Evolutionary conservation across 2,329 filamentous ascomycete genomes (phyloP).

Genomic region (Thielaviopsis musarum): DNA sequence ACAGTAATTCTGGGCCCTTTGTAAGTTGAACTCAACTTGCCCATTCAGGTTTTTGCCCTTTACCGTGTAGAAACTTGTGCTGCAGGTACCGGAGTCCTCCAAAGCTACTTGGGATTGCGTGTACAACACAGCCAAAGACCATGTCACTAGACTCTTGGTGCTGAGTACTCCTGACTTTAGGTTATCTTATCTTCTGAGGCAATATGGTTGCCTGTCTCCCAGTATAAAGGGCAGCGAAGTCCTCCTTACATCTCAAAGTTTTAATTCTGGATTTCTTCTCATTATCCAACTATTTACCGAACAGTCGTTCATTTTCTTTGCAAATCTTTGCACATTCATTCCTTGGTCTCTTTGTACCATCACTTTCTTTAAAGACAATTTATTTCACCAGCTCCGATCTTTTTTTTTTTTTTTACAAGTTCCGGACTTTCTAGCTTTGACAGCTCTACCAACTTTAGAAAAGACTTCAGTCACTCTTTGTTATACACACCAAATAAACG

Average conservation of each 20-base stretch:
- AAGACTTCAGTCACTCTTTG: slow-evolving; percentile 1
- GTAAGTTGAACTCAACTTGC: neutral
- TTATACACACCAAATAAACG: neutral
- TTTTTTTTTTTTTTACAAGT: neutral
- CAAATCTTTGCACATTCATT: slow-evolving; percentile 8
- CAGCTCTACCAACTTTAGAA: neutral
- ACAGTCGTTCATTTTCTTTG: neutral
- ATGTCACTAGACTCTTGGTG: neutral
- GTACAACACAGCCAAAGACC: neutral
- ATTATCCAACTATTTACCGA: neutral
- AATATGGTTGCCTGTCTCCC: neutral
- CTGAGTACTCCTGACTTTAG: neutral
- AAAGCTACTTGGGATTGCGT: neutral
- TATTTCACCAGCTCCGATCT: neutral
- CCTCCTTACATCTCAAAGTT: neutral
- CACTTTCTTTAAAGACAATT: slow-evolving; percentile 2
- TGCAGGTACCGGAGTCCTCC: neutral
- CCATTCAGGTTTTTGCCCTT: no score
- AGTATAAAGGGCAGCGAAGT: neutral
- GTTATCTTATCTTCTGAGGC: neutral
- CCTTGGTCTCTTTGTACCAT: slow-evolving; percentile 3
- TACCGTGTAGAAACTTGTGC: no score
- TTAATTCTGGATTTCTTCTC: neutral
- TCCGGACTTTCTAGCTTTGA: neutral
- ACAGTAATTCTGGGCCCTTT: neutral